These are phyloP conservation scores for Catunica adiposa DNA, from an alignment of 2,329 filamentous ascomycete genomes.

Conservation along the genomic window DNA sequence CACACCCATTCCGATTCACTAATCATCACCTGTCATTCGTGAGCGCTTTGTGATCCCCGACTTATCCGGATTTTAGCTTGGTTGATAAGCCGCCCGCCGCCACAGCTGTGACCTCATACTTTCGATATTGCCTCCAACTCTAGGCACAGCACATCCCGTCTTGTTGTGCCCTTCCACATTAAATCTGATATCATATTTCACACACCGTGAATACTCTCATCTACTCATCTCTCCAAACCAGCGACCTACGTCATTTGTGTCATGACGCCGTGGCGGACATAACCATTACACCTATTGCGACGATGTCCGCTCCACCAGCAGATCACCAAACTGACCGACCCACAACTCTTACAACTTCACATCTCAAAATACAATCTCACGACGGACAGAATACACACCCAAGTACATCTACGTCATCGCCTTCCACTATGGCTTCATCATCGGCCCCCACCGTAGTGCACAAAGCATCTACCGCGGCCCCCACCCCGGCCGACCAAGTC, in stretches of 20 bases:
- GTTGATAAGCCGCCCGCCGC: neutral
- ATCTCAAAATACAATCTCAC: neutral
- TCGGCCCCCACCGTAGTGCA: neutral
- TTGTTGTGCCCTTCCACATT: too few species aligned
- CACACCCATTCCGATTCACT: too few species aligned
- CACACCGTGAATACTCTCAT: neutral
- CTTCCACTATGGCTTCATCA: neutral
- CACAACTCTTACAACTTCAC: slow-evolving; percentile 23
- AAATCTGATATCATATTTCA: neutral
- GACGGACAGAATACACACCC: neutral
- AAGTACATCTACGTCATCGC: neutral
- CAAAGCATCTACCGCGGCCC: neutral
- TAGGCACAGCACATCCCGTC: neutral
- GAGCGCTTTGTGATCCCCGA: neutral
- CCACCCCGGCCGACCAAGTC: slow-evolving; percentile 22
- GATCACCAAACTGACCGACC: slow-evolving; percentile 50
- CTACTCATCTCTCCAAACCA: neutral
- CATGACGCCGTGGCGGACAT: slow-evolving; percentile 1
- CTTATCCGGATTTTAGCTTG: neutral
- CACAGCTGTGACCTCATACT: neutral
- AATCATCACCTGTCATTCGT: too few species aligned
- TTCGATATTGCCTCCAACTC: neutral
- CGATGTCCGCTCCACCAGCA: slow-evolving; percentile 20
- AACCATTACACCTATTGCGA: neutral
- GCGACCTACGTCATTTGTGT: neutral